Base-by-base conservation (phyloP, 1,284 basidiomycete genomes). In the Flammula alnicola region DNA sequence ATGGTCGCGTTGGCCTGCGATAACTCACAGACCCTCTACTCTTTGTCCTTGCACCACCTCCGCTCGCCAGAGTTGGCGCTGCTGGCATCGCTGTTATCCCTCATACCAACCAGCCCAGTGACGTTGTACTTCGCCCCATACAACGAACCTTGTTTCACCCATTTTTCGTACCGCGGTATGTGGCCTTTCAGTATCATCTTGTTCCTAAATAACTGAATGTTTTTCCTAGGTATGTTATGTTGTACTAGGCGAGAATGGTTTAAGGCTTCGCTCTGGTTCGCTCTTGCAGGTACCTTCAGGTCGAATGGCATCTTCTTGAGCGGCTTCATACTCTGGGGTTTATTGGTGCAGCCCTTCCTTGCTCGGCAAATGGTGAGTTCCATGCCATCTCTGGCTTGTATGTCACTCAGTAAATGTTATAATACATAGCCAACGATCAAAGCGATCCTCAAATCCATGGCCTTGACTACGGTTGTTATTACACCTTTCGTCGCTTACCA, bases 81-180 rank as follows among this genome's bases (percentile, higher is more conserved):
- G 22, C 69, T 89, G 2, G 73, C 86, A 0, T 66, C 84, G 0
- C 49, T 86, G 12, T 71, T 98, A 11, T 93, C 91, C 37, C 73
- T 95, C 36, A 61, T 98, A 5, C 81, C 93, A 0, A 92, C 90
- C 29, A 90, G 93, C 26, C 93, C 93, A 0, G 80, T 83, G 0
- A 86, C 88, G 0, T 68, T 93, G 11, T 77, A 81, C 12, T 76
- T 86, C 36, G 84, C 86, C 0, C 80, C 89, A 0, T 96, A 91
- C 62, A 85, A 78, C 35, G 96, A 98, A 63, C 86, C 93, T 0
- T 88, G 93, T 64, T 96, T 90, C 68, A 88, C 95, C 0, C 79
- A 83, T 47, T 69, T 89, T 11, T 86, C 90, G 0, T 94, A 95
- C 61, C 73, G 71, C 62, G 94, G 93, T 74, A 62, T 64, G 69